Conservation (phyloP, 176 grass and related monocot species). For the Rhynchospora breviuscula region DNA sequence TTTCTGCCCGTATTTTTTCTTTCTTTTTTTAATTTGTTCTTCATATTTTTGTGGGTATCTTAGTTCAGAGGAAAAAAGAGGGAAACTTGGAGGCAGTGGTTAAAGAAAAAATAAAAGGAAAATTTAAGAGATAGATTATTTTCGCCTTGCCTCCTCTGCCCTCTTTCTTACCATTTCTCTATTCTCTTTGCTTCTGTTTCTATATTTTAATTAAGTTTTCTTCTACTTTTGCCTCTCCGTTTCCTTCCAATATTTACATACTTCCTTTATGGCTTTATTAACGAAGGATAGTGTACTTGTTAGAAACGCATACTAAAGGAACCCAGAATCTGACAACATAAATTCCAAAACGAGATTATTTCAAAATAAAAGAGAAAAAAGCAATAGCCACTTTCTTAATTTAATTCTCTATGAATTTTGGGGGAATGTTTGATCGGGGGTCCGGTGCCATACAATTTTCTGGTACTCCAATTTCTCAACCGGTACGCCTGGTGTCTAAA, state of each 20-base stretch:
- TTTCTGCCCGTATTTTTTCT: slow-evolving; percentile 12
- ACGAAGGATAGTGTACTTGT: not conserved
- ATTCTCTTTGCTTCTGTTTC: not conserved
- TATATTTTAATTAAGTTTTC: slow-evolving; percentile 6
- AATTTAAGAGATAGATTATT: slow-evolving; percentile 10
- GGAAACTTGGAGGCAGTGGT: not conserved
- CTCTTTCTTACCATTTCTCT: slow-evolving; percentile 20
- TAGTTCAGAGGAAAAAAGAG: not conserved
- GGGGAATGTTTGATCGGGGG: slow-evolving; percentile 72
- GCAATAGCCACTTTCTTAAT: not conserved
- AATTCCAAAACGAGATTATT: slow-evolving; percentile 10
- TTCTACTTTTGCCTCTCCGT: slow-evolving; percentile 17
- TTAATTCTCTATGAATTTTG: slow-evolving; percentile 70
- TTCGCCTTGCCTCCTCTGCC: slow-evolving; percentile 14
- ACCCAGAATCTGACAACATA: slow-evolving; percentile 21
- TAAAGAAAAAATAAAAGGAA: not conserved
- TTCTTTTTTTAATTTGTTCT: not conserved
- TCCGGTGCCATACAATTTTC: slow-evolving; percentile 60
- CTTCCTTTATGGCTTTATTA: not conserved
- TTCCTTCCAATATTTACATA: slow-evolving; percentile 3
- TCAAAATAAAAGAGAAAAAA: not conserved
- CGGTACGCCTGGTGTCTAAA: slow-evolving; percentile 23
- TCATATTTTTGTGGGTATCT: not conserved
- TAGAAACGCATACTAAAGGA: slow-evolving; percentile 1
- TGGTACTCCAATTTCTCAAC: slow-evolving; percentile 30